phyloP scores from a whole-genome alignment of 2,329 filamentous ascomycete species.

The Exophiala alcalophila region DNA sequence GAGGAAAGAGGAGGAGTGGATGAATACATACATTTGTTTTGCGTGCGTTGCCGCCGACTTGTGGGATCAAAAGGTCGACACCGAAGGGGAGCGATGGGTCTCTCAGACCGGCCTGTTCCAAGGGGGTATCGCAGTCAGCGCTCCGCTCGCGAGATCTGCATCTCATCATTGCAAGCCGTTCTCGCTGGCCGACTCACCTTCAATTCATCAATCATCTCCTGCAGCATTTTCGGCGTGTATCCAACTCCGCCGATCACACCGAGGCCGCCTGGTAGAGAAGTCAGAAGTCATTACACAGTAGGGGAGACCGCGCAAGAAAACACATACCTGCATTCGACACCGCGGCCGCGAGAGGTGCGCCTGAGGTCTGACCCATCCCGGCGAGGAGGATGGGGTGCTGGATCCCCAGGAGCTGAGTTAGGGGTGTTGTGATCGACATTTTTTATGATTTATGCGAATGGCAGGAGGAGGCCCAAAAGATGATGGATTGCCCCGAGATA shows the following conservation, averaged over 20 bases:
- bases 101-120: slow-evolving; percentile 55
- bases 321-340: slow-evolving; percentile 30
- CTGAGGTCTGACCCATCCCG: slow-evolving; percentile 29
- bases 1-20: neutral
- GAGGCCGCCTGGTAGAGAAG: slow-evolving; percentile 21
- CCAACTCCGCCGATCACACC: slow-evolving; percentile 31
- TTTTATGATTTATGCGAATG: no score
- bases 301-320: no score
- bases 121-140: neutral
- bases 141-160: neutral
- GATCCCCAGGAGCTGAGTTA: slow-evolving; percentile 29
- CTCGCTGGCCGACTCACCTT: slow-evolving; percentile 13
- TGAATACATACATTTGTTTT: slow-evolving; percentile 56
- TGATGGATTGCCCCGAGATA: no score
- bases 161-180: neutral
- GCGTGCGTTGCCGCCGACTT: slow-evolving; percentile 71
- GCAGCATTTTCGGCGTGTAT: slow-evolving; percentile 65
- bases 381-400: slow-evolving; percentile 31
- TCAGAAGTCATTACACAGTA: neutral
- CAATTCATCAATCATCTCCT: slow-evolving; percentile 58
- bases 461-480: no score
- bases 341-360: slow-evolving; percentile 29
- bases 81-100: slow-evolving; percentile 69
- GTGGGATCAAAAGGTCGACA: slow-evolving; percentile 76
- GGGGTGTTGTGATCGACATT: slow-evolving; percentile 27